These are phyloP conservation scores for Silybum marianum DNA, from an alignment of 129 eudicot genomes.

Conservation along the genomic window DNA sequence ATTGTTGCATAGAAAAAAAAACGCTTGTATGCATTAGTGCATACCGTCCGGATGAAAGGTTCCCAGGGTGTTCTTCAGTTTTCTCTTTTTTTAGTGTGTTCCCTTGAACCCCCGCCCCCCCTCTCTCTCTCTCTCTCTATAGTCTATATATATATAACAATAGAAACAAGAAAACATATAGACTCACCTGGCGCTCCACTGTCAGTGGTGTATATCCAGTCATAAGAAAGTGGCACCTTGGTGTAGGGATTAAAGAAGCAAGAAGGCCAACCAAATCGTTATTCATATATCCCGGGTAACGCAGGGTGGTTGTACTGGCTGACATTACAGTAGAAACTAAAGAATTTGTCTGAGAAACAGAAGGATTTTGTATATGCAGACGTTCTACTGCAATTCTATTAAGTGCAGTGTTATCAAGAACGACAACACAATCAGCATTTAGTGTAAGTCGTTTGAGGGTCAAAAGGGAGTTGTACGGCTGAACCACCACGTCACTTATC, in stretches of 20 bases:
- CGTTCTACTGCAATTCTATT: constrained; percentile 95
- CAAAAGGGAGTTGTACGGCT: constrained; percentile 94
- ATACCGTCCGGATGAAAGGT: too few relatives aligned
- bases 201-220: constrained; percentile 98
- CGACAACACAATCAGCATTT: constrained; percentile 98
- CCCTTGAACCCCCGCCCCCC: too few relatives aligned
- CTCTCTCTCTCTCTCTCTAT: too few relatives aligned
- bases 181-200: constrained; percentile 88
- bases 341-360: constrained; percentile 92
- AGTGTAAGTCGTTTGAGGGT: constrained; percentile 94
- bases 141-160: not conserved
- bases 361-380: constrained; percentile 80
- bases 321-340: constrained; percentile 96
- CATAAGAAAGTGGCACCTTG: constrained; percentile 98
- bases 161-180: not conserved
- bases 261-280: constrained; percentile 98
- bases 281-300: constrained; percentile 98
- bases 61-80: too few relatives aligned
- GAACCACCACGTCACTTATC: constrained; percentile 96
- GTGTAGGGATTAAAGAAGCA: constrained; percentile 97
- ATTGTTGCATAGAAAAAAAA: too few relatives aligned
- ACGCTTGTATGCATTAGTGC: too few relatives aligned
- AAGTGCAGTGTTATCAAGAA: constrained; percentile 96
- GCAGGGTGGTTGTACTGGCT: constrained; percentile 93
- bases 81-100: too few relatives aligned